Evolutionary conservation across 2,329 filamentous ascomycete genomes (phyloP), one percentile per base, ranked within the genome.

Genomic region (Calonectria pauciramosa): DNA sequence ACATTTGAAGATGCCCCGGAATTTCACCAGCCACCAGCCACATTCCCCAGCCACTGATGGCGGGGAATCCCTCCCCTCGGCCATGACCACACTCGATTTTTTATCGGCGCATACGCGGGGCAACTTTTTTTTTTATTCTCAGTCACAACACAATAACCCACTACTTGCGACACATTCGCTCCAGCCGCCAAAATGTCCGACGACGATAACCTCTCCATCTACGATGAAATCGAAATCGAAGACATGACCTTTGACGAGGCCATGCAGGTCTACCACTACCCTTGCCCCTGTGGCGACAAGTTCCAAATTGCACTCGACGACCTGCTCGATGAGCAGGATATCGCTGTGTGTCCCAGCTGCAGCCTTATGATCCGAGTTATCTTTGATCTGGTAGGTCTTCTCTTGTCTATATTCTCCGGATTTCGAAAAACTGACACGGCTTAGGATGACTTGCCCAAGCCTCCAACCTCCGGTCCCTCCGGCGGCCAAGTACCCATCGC

Each of bases 211-310:
- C 86, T 94, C 72, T 92, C 94, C 79, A 95, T 98, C 84, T 99
- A 98, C 89, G 96, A 99, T 83, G 96, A 98, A 86, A 96, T 99
- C 86, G 96, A 99, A 85, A 98, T 99, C 88, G 96, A 99, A 86
- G 97, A 99, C 86, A 98, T 98, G 96, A 97, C 94, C 82, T 98
- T 92, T 85, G 96, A 98, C 85, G 88, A 92, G 60, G 89, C 90
- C 5, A 90, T 96, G 51, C 94, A 98, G 85, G 93, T 98, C 80
- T 99, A 98, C 88, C 94, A 96, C 87, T 98, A 98, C 85, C 97
- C 97, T 18, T 99, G 97, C 85, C 97, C 97, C 1, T 99, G 97
- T 86, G 97, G 97, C 88, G 97, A 99, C 87, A 92, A 95, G 74
- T 99, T 99, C 87, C 95, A 98, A 87, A 98, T 97, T 82, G 91